Evolutionary conservation across 2,329 filamentous ascomycete genomes (phyloP).

Genomic region (Orbilia quercus): DNA sequence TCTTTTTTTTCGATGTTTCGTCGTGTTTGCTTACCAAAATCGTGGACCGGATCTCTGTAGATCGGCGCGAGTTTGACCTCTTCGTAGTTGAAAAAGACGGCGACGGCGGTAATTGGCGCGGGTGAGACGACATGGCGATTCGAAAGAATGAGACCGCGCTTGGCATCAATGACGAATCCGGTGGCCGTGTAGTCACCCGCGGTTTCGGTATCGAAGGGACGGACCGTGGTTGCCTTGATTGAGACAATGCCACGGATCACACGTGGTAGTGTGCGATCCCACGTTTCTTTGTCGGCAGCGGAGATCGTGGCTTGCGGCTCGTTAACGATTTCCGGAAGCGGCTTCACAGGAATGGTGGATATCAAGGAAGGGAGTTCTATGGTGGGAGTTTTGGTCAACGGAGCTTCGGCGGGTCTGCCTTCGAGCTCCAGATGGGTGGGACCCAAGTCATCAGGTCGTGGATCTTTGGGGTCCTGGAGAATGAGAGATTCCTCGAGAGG

Average conservation of each 20-base stretch:
- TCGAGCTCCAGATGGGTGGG: conserved; percentile 45
- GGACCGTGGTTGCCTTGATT: conserved; percentile 60
- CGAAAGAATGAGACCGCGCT: conserved; percentile 60
- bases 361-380: conserved; percentile 50
- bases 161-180: conserved; percentile 60
- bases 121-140: conserved; percentile 61
- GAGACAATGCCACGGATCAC: conserved; percentile 60
- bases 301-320: conserved; percentile 53
- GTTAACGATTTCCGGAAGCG: conserved; percentile 52
- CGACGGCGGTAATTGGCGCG: conserved; percentile 60
- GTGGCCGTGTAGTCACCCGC: conserved; percentile 60
- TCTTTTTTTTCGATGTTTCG: background rate
- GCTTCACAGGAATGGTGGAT: conserved; percentile 50
- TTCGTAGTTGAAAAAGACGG: conserved; percentile 60
- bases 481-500: conserved; percentile 52
- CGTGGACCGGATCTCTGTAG: conserved; percentile 60
- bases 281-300: conserved; percentile 60
- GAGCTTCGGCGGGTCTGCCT: conserved; percentile 39
- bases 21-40: conserved; percentile 58
- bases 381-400: conserved; percentile 50
- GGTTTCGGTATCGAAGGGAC: conserved; percentile 60
- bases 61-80: conserved; percentile 60
- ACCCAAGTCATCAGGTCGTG: conserved; percentile 28
- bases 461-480: conserved; percentile 37
- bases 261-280: conserved; percentile 60